Percentiles rank a stretch among this genome's conserved stretches.
Evolutionary conservation across 352 stramenopile genomes (phyloP).

Genomic region (Pythium monospermum): DNA sequence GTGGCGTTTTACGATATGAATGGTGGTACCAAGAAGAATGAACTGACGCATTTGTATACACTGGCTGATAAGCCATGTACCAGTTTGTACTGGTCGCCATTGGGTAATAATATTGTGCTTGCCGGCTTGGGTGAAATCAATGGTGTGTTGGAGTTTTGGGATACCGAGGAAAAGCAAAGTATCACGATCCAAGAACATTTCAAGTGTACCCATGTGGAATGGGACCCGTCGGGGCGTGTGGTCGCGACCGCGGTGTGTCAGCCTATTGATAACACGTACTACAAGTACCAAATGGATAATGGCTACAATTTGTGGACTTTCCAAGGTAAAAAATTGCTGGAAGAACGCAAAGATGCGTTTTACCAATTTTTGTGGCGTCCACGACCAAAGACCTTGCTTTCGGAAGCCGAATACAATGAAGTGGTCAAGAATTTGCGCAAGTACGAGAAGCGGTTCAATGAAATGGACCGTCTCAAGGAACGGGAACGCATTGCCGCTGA

Average conservation of each 20-base stretch:
- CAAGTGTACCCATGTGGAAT: slow-evolving; percentile 96
- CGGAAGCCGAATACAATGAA: slow-evolving; percentile 90
- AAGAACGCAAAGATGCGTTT: slow-evolving; percentile 97
- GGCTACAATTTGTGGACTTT: slow-evolving; percentile 98
- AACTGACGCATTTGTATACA: slow-evolving; percentile 94
- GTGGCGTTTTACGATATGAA: slow-evolving; percentile 98
- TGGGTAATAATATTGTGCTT: slow-evolving; percentile 91
- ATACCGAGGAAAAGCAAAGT: slow-evolving; percentile 93
- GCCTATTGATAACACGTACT: slow-evolving; percentile 92
- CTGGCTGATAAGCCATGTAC: slow-evolving; percentile 94
- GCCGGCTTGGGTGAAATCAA: slow-evolving; percentile 94
- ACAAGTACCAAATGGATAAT: slow-evolving; percentile 99
- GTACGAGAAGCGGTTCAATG: slow-evolving; percentile 91
- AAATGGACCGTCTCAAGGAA: slow-evolving; percentile 83
- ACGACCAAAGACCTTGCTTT: slow-evolving; percentile 91
- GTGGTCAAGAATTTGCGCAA: slow-evolving; percentile 97
- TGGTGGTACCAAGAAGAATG: slow-evolving; percentile 62
- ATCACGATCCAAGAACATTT: slow-evolving; percentile 97
- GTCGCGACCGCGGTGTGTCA: slow-evolving; percentile 95
- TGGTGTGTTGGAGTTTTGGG: slow-evolving; percentile 97
- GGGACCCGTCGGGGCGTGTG: slow-evolving; percentile 96
- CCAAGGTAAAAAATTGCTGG: slow-evolving; percentile 93
- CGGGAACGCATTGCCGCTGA: slow-evolving; percentile 61
- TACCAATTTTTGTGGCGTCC: slow-evolving; percentile 93
- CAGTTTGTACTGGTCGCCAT: slow-evolving; percentile 96